Evolutionary conservation across 179 eudicot species (phyloP).

Genomic region (Carnegiea gigantea): DNA sequence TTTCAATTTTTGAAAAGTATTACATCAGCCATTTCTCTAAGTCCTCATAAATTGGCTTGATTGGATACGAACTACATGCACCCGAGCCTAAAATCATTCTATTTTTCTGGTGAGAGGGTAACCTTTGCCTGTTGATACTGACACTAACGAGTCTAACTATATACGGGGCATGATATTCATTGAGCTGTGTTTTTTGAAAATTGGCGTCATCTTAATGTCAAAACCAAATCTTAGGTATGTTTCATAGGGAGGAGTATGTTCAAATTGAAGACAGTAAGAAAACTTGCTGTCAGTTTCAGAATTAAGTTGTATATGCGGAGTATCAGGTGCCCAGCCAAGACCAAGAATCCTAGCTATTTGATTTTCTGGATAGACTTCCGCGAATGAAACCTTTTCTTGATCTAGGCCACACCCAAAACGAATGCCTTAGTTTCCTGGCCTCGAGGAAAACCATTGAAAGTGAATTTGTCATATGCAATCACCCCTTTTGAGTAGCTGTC

Average conservation of each 20-base stretch:
- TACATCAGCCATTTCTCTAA: background rate
- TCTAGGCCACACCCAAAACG: conserved; percentile 1
- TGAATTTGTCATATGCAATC: background rate
- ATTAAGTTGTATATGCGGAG: background rate
- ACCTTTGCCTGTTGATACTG: background rate
- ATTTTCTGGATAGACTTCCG: background rate
- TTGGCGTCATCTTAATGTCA: background rate
- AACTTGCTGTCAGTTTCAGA: background rate
- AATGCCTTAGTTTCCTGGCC: background rate
- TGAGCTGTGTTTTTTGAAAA: background rate
- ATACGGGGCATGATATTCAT: background rate
- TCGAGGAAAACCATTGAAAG: background rate
- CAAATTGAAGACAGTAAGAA: conserved; percentile 3
- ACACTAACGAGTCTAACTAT: background rate
- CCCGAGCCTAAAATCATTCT: background rate
- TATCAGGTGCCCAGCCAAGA: background rate
- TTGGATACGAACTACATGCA: background rate
- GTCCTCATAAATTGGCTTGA: background rate
- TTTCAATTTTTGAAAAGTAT: background rate
- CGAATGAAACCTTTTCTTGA: background rate
- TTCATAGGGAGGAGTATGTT: background rate
- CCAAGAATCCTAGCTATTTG: background rate
- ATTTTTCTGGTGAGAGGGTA: background rate
- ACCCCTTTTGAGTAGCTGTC: background rate
- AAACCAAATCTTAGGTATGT: background rate